Conservation (phyloP, 2,329 filamentous ascomycete genomes). For the Neobulgaria alba region DNA sequence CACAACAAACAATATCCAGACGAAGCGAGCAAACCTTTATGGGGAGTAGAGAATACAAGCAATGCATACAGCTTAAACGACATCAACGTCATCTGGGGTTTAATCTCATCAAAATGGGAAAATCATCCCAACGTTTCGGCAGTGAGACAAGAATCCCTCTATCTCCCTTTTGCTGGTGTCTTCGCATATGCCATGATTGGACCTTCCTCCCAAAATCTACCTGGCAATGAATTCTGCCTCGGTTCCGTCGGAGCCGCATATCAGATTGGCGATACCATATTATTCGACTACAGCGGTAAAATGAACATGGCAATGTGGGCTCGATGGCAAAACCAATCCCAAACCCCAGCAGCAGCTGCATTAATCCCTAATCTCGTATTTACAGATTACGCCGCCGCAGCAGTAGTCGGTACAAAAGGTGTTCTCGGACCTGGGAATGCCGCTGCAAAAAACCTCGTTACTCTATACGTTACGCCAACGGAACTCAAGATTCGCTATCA, state of each 20-base stretch:
- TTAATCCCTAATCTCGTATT: constrained; percentile 37
- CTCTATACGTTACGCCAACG: constrained; percentile 24
- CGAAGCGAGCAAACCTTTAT: constrained; percentile 24
- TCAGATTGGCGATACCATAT: neutral
- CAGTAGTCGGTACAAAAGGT: constrained; percentile 33
- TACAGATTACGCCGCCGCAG: constrained; percentile 37
- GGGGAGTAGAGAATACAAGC: constrained; percentile 32
- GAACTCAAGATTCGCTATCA: constrained; percentile 27
- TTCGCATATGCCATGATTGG: too few relatives aligned
- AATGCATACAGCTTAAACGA: constrained; percentile 16
- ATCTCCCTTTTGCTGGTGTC: constrained; percentile 15
- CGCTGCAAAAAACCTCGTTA: constrained; percentile 4
- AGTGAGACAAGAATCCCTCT: constrained; percentile 18
- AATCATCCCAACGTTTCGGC: constrained; percentile 29
- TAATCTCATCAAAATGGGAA: constrained; percentile 29
- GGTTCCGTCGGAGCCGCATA: constrained; percentile 7
- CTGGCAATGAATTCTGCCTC: constrained; percentile 29
- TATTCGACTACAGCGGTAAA: constrained; percentile 30
- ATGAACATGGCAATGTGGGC: constrained; percentile 34
- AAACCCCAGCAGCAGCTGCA: constrained; percentile 20
- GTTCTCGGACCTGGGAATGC: constrained; percentile 13
- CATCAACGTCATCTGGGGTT: constrained; percentile 33
- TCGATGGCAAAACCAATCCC: constrained; percentile 33
- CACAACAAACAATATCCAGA: constrained; percentile 27
- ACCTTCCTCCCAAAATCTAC: too few relatives aligned